Evolutionary conservation across 495 filamentous ascomycete species (phyloP).

Genomic region (Hypoxylon fragiforme): DNA sequence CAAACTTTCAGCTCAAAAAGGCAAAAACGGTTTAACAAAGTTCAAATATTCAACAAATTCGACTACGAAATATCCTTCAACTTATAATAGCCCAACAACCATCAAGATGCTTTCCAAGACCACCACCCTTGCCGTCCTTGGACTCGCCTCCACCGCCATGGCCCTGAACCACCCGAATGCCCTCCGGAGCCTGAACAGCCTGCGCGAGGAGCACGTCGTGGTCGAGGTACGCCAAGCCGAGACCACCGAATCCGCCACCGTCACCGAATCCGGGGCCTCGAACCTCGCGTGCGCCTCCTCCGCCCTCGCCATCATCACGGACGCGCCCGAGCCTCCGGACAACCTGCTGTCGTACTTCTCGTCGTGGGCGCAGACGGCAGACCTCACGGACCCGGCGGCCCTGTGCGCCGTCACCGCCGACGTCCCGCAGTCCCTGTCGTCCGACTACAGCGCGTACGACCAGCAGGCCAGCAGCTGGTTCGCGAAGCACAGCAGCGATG

Average conservation of each 20-base stretch:
- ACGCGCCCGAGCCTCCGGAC: not conserved
- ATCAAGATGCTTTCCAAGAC: constrained; percentile 20
- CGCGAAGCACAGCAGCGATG: constrained; percentile 17
- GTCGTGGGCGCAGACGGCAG: not conserved
- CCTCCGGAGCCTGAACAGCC: constrained; percentile 5
- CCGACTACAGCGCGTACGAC: constrained; percentile 23
- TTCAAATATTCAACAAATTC: no score
- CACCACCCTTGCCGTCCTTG: constrained; percentile 11
- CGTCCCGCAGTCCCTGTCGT: constrained; percentile 15
- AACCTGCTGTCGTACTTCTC: constrained; percentile 6
- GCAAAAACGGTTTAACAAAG: no score
- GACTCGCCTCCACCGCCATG: constrained; percentile 21
- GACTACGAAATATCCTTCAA: no score
- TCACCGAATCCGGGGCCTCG: not conserved
- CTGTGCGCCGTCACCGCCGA: constrained; percentile 14
- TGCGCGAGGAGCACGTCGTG: constrained; percentile 11
- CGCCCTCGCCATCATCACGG: constrained; percentile 3
- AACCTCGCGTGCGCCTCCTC: constrained; percentile 1
- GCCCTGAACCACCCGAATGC: constrained; percentile 11
- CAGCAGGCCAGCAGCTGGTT: constrained; percentile 23
- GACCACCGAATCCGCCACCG: not conserved
- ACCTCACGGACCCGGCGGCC: constrained; percentile 4
- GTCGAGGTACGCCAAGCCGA: constrained; percentile 24
- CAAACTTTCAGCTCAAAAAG: no score
- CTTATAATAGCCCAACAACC: not conserved